These are phyloP conservation scores for Sanghuangporus sanghuang DNA, from an alignment of 1,284 basidiomycete species.

Conservation along the genomic window DNA sequence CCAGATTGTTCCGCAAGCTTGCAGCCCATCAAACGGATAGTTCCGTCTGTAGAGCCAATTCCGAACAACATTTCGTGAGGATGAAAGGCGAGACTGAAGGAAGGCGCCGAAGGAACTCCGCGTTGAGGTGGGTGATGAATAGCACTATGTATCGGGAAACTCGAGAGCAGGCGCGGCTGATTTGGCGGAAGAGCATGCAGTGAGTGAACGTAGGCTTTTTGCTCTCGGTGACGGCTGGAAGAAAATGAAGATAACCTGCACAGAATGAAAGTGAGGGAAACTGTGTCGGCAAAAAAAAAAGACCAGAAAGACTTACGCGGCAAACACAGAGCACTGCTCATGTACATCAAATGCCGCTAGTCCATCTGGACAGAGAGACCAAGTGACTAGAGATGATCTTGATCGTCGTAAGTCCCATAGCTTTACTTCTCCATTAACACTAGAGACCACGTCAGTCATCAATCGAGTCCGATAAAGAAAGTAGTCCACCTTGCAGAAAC, in stretches of 20 bases:
- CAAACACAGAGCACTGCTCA: constrained; percentile 80
- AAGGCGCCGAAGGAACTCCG: constrained; percentile 51
- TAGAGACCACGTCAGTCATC: constrained; percentile 28
- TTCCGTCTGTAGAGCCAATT: constrained; percentile 67
- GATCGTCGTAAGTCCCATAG: constrained; percentile 87
- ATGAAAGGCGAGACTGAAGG: constrained; percentile 67
- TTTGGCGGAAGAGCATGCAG: constrained; percentile 29
- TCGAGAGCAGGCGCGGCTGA: constrained; percentile 38
- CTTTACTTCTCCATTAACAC: constrained; percentile 86
- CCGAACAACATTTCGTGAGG: constrained; percentile 79
- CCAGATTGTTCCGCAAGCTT: constrained; percentile 28
- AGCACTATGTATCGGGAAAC: constrained; percentile 48
- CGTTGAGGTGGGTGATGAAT: constrained; percentile 48
- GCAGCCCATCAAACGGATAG: constrained; percentile 44
- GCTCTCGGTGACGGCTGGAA: constrained; percentile 54
- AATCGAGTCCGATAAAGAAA: constrained; percentile 1
- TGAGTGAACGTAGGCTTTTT: constrained; percentile 56
- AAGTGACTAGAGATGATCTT: constrained; percentile 57
- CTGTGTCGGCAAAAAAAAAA: constrained; percentile 1
- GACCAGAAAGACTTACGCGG: constrained; percentile 55
- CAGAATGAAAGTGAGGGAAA: constrained; percentile 12
- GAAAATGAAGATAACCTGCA: constrained; percentile 59
- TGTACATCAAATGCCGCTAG: constrained; percentile 88
- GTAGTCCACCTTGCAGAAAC: constrained; percentile 78
- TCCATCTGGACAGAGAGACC: constrained; percentile 68